Evolutionary conservation across 345 rosid genomes (phyloP), one percentile per base, ranked within the genome.

Genomic region (Boechera divaricarpa): DNA sequence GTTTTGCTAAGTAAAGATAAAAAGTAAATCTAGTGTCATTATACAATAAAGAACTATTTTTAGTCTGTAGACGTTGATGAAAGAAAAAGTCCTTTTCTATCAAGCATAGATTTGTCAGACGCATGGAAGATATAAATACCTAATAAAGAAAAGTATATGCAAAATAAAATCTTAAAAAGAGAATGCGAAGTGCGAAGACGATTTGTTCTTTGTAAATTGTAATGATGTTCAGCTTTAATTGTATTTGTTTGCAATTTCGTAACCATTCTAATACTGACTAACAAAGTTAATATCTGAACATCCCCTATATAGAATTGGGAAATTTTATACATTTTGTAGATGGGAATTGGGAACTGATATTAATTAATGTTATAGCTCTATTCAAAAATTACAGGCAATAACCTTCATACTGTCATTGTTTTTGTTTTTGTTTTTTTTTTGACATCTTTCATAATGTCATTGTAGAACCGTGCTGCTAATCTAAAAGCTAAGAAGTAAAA

Each of bases 141-240:
- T 36, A 11, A 26, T 38, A n/a, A 26, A 32, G 8, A 26, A 16
- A 11, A 2, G 5, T 5, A 36, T 10, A 67, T 7, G 7, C 21
- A 28, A 41, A 62, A 49, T 13, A 75, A 68, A 51, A 13, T 41
- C 36, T 38, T 31, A 13, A 41, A 13, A 52, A 18, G 67, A 51
- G 54, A 39, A 60, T 39, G 67, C 45, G 45, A 51, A 60, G 21
- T 60, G 12, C 38, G 73, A 58, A 58, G 21, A 51, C 42, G 79
- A 75, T 67, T 28, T 57, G 38, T 58, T 56, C 31, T 57, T 36
- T 52, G 52, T 67, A 66, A 74, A 45, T 36, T 51, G 51, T 67
- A 67, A 75, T 75, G 52, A 67, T 75, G 51, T 66, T 57, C 32
- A 26, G 31, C 72, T 73, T 56, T 57, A 64, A 18, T 64, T 63